These are phyloP conservation scores for Eucommia ulmoides DNA, from an alignment of 257 asterid species.

Conservation along the genomic window DNA sequence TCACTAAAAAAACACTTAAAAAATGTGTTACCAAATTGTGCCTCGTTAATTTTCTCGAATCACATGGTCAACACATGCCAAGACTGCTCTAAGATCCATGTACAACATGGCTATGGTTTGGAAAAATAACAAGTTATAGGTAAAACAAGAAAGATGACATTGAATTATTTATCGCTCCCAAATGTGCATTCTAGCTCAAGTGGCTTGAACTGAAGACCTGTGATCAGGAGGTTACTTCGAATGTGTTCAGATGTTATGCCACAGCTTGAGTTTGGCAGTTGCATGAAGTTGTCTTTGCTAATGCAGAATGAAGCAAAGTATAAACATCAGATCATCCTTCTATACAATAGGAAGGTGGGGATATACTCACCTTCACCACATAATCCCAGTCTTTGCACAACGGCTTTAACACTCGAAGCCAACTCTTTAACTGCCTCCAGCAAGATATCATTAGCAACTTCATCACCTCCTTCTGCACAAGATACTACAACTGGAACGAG, in stretches of 20 bases:
- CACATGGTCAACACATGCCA: not conserved
- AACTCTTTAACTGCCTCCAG: slow-evolving; percentile 53
- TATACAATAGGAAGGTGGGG: not conserved
- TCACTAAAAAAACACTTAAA: too few species aligned
- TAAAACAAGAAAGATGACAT: not conserved
- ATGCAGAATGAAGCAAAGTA: not conserved
- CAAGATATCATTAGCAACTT: slow-evolving; percentile 47
- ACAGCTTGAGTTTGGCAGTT: too few species aligned
- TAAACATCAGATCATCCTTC: not conserved
- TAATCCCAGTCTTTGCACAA: slow-evolving; percentile 52
- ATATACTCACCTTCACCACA: slow-evolving; percentile 51
- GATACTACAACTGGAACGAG: slow-evolving; percentile 60
- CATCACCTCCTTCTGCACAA: slow-evolving; percentile 65
- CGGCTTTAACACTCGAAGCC: slow-evolving; percentile 78
- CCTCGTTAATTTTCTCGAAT: not conserved
- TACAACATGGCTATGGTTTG: too few species aligned
- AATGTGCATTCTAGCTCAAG: not conserved
- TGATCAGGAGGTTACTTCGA: not conserved
- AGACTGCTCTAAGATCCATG: not conserved
- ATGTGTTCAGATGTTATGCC: not conserved
- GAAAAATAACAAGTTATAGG: too few species aligned
- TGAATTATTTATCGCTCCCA: not conserved
- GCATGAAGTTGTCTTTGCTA: too few species aligned
- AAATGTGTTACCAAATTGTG: too few species aligned
- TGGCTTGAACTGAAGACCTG: not conserved